Evolutionary conservation across 345 rosid species (phyloP), one percentile per base, ranked within the genome.

Genomic region (Acer yangbiense): DNA sequence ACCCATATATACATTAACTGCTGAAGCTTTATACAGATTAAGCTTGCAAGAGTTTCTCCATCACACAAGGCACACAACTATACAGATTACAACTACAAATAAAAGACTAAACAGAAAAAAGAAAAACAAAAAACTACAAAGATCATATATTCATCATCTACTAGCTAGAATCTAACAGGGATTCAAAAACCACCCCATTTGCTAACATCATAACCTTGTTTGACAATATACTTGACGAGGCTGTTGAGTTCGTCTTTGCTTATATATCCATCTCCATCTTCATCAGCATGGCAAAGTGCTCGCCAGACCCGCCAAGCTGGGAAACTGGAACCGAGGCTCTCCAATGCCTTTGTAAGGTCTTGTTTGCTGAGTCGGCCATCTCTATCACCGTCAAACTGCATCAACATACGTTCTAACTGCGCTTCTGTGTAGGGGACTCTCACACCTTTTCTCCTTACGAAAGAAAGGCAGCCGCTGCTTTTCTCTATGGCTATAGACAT

Each of bases 221-320:
- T 58, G 63, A 18, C 27, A 58, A 58, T 46, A 20, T 48, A 44
- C 43, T 57, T 67, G 21, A 77, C 10, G 20, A 77, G 68, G 20
- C 18, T 20, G 14, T 9, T 23, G 20, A 77, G 62, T 62, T 77
- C 80, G 12, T 46, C 23, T 69, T 77, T 20, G 46, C 52, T 50
- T 23, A 77, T 77, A 68, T 62, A 70, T 11, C 80, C 80, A 62
- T 77, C 80, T 27, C 80, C 39, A 71, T 77, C 54, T 25, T 70
- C 69, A 63, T 70, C 80, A 2, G 75, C 80, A 27, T 58, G 39
- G n/a, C 8, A n/a, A 12, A 77, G 61, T 16, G 80, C 69, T 6
- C 75, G 39, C 44, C 46, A 44, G 6, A 69, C 35, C 32, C 80
- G 58, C 50, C 68, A 48, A 1, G 14, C 10, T 9, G 75, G 52